Base-by-base conservation (phyloP, 2,329 filamentous ascomycete species). In the Xylaria sp. region DNA sequence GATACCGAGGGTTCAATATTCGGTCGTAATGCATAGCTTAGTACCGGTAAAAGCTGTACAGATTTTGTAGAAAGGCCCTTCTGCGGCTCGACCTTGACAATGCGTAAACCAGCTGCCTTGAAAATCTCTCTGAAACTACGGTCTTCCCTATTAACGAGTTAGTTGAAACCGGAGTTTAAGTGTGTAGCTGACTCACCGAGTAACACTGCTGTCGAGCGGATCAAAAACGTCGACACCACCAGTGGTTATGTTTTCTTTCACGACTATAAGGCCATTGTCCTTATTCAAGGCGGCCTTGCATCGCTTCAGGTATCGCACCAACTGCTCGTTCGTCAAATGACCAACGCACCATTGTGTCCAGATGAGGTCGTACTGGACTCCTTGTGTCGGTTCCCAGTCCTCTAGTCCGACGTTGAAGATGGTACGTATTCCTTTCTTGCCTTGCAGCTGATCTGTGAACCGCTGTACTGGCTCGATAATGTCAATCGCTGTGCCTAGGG, bases 281-380 rank as follows among this genome's bases (percentile, higher is more conserved):
- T 59, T 46, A 20, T 31, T 44, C 15, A 59, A 40, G 38, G 17
- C 38, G 20, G 38, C 23, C 26, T 44, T 59, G 38, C 56, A 59
- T 44, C 9, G 38, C 20, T 59, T 44, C 26, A 59, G 56, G 23
- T 44, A 31, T 31, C 33, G 56, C 26, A 59, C 38, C 2, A 59
- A 26, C 56, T 59, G 56, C 56, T 59, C 56, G 15, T 59, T 40
- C 13, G 56, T 59, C 56, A 59, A 46, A 59, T 59, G 33, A 9
- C 56, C 56, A 23, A 17, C 38, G 56, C 56, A 59, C 56, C 56
- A 59, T 44, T 59, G 56, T 15, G 28, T 28, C 56, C 56, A 59
- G 26, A 59, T n/a, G 2, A 59, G 31, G 38, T 59, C 56, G 15
- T 59, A 59, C 26, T 59, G 23, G 13, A 59, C 56, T 31, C 36